Conservation (phyloP, 208 protist species). For the Leishmania major region DNA sequence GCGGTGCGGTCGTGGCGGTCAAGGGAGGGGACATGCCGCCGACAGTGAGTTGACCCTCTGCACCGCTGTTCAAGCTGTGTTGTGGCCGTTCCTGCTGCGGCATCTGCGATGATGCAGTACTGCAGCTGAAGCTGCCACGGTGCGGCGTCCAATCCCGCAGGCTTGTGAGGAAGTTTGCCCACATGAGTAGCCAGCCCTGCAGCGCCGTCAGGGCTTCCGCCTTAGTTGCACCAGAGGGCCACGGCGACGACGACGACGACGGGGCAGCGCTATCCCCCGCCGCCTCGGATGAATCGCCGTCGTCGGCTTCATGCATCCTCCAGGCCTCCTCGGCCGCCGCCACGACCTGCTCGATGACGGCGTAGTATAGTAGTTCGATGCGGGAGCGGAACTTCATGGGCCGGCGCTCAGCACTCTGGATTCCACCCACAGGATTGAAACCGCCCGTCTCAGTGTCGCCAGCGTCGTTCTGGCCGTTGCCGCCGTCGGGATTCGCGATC, state of each 20-base stretch:
- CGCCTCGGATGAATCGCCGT: background rate
- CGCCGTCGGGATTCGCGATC: background rate
- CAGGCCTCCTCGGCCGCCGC: slow-evolving; percentile 61
- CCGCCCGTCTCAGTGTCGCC: background rate
- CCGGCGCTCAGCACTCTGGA: slow-evolving; percentile 1
- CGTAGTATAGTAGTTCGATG: slow-evolving; percentile 77
- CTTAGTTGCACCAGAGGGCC: slow-evolving; percentile 17
- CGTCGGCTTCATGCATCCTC: slow-evolving; percentile 22
- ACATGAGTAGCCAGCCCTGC: slow-evolving; percentile 59
- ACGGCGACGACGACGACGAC: slow-evolving; percentile 6
- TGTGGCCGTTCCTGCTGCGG: slow-evolving; percentile 1
- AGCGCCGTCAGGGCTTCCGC: slow-evolving; percentile 41
- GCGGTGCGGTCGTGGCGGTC: slow-evolving; percentile 16
- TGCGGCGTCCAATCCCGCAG: slow-evolving; percentile 44
- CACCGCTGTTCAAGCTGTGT: slow-evolving; percentile 9
- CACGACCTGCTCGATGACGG: slow-evolving; percentile 59
- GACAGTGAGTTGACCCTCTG: slow-evolving; percentile 18
- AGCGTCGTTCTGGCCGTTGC: background rate
- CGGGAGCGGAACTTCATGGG: slow-evolving; percentile 77
- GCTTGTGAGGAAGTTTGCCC: slow-evolving; percentile 49
- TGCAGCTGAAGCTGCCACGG: slow-evolving; percentile 32
- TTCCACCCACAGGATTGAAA: slow-evolving; percentile 25
- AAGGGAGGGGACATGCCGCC: slow-evolving; percentile 31
- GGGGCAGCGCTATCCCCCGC: background rate
- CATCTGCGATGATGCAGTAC: slow-evolving; percentile 22